A percentile compares a stretch with the other conserved stretches of the same genome.
Evolutionary conservation across 352 stramenopile species (phyloP).

Genomic region (Globisporangium nodosum): DNA sequence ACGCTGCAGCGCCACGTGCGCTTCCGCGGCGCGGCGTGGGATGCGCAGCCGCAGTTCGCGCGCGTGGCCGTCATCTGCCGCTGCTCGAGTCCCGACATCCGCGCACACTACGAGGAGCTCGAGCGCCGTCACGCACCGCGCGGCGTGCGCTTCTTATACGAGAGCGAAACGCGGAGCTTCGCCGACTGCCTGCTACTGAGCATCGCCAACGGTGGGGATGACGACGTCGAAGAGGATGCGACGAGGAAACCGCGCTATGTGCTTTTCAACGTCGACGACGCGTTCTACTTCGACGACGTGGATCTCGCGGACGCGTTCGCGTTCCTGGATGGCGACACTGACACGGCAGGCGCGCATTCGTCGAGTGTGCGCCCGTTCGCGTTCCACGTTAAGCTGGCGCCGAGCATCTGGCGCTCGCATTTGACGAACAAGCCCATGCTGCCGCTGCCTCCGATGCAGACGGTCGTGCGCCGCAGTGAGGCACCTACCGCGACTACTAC

Average conservation of each 20-base stretch:
- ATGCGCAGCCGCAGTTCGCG: conserved; percentile 18
- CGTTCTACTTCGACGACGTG: conserved; percentile 48
- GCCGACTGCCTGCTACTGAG: conserved; percentile 22
- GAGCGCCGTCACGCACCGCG: conserved; percentile 14
- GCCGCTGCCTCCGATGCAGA: conserved; percentile 29
- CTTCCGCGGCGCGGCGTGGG: conserved; percentile 19
- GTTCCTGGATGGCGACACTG: conserved; percentile 7
- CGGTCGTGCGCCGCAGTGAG: background rate
- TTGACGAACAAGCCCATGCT: conserved; percentile 47
- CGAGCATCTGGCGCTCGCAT: conserved; percentile 73
- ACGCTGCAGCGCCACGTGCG: conserved; percentile 30
- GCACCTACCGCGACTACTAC: too few relatives aligned
- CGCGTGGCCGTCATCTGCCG: conserved; percentile 27
- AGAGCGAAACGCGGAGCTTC: conserved; percentile 24
- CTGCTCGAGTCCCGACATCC: conserved; percentile 27
- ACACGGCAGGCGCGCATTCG: background rate
- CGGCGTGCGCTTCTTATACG: conserved; percentile 32
- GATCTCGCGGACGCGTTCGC: conserved; percentile 29
- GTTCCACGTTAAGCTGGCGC: conserved; percentile 73
- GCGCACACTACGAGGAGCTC: conserved; percentile 27
- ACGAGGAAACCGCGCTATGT: conserved; percentile 13
- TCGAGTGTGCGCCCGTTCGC: conserved; percentile 30
- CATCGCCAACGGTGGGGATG: conserved; percentile 11
- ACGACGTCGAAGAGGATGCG: background rate
- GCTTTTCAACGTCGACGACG: conserved; percentile 56